These are phyloP conservation scores for Barbarea vulgaris DNA, from an alignment of 345 rosid species.

Conservation along the genomic window DNA sequence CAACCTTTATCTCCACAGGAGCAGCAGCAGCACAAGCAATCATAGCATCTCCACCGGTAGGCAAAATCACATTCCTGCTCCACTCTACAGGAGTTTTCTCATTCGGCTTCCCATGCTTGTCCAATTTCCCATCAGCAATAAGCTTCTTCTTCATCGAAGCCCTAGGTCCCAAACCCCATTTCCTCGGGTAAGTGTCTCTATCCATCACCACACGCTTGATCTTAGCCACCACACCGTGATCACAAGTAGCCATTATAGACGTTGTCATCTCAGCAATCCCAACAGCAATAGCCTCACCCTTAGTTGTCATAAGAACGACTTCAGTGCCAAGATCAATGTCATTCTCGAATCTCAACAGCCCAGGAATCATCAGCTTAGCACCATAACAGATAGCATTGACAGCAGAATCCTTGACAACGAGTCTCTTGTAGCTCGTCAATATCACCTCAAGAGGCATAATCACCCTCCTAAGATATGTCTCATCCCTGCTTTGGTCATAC, in stretches of 20 bases:
- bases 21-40: slow-evolving; percentile 77
- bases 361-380: slow-evolving; percentile 92
- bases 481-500: slow-evolving; percentile 67
- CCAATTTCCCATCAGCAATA: slow-evolving; percentile 77
- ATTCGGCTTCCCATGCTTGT: slow-evolving; percentile 88
- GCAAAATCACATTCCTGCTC: slow-evolving; percentile 72
- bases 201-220: slow-evolving; percentile 99
- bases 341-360: slow-evolving; percentile 86
- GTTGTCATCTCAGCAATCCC: slow-evolving; percentile 99
- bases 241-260: slow-evolving; percentile 91
- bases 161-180: slow-evolving; percentile 92
- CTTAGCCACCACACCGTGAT: slow-evolving; percentile 95
- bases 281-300: slow-evolving; percentile 90
- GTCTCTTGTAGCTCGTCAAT: slow-evolving; percentile 87
- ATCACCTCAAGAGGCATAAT: slow-evolving; percentile 91
- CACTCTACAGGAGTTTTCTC: slow-evolving; percentile 81
- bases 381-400: slow-evolving; percentile 97
- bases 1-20: slow-evolving; percentile 34
- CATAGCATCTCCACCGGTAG: slow-evolving; percentile 72
- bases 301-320: slow-evolving; percentile 92
- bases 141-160: slow-evolving; percentile 91
- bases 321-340: slow-evolving; percentile 87
- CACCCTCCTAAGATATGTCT: slow-evolving; percentile 78
- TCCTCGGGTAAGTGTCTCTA: slow-evolving; percentile 93
- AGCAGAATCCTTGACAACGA: slow-evolving; percentile 92